phyloP scores from a whole-genome alignment of 371 early-diverging fungal species.

The Mucor indicus region DNA sequence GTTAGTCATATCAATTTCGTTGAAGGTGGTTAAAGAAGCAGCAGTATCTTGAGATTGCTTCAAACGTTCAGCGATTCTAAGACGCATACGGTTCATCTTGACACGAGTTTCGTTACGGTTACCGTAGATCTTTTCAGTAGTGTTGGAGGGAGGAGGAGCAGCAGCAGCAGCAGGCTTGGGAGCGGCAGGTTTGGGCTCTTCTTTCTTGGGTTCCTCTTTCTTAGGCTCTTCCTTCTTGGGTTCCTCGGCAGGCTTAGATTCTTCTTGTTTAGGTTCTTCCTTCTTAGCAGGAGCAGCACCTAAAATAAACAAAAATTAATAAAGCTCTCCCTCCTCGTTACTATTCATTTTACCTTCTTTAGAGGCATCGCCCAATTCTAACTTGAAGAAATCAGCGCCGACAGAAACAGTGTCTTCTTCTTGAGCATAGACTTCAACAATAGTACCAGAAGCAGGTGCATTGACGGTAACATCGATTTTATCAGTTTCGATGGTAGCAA shows the following conservation, averaged over 20 bases:
- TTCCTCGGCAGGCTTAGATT: too few relatives aligned
- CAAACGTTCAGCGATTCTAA: slow-evolving; percentile 89
- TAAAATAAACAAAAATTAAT: not conserved
- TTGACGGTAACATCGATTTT: slow-evolving; percentile 97
- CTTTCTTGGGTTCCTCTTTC: slow-evolving; percentile 40
- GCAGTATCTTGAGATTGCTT: slow-evolving; percentile 97
- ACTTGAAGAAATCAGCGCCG: slow-evolving; percentile 89
- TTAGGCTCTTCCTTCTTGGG: slow-evolving; percentile 41
- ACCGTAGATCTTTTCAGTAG: slow-evolving; percentile 31
- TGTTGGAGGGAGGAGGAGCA: slow-evolving; percentile 14
- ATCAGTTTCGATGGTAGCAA: slow-evolving; percentile 97
- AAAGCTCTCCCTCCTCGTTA: too few relatives aligned
- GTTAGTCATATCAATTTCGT: slow-evolving; percentile 96
- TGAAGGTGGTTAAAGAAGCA: slow-evolving; percentile 97
- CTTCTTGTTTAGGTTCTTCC: slow-evolving; percentile 43
- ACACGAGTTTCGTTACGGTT: slow-evolving; percentile 69
- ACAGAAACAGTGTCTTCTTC: slow-evolving; percentile 94
- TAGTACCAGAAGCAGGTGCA: slow-evolving; percentile 87
- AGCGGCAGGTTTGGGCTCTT: slow-evolving; percentile 33
- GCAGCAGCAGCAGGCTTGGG: slow-evolving; percentile 36
- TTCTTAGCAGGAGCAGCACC: slow-evolving; percentile 39
- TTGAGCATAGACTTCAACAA: slow-evolving; percentile 80
- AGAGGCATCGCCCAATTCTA: slow-evolving; percentile 78
- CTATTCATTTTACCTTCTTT: slow-evolving; percentile 62
- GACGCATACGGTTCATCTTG: slow-evolving; percentile 97